Evolutionary conservation across 352 stramenopile species (phyloP).

Genomic region (Phytopythium sindhum): DNA sequence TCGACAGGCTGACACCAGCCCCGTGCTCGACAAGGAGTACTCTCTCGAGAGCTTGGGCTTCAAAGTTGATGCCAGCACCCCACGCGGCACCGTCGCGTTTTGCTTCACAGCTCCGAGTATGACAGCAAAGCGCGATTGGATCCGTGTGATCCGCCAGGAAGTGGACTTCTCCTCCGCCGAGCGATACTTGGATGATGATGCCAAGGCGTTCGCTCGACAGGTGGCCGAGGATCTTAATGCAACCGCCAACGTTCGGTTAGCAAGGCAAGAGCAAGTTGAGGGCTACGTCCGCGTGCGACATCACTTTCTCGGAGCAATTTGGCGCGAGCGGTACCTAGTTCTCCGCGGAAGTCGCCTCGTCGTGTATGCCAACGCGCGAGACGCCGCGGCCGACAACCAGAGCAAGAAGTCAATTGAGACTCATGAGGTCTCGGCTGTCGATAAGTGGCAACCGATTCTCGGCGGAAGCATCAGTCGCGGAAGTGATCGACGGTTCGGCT

Average conservation of each 20-base stretch:
- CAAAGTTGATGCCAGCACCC: constrained; percentile 27
- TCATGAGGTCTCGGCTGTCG: constrained; percentile 44
- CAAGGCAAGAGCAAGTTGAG: constrained; percentile 9
- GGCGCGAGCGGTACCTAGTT: constrained; percentile 44
- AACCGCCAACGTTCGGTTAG: background rate
- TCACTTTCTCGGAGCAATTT: constrained; percentile 47
- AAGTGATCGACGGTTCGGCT: constrained; percentile 21
- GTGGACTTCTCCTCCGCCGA: constrained; percentile 59
- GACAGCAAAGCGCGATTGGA: constrained; percentile 41
- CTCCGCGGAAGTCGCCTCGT: constrained; percentile 31
- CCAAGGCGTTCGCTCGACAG: constrained; percentile 47
- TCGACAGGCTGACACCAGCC: background rate
- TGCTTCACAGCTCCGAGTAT: constrained; percentile 41
- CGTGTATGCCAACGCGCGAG: constrained; percentile 30
- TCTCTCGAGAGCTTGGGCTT: constrained; percentile 29
- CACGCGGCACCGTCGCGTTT: constrained; percentile 9
- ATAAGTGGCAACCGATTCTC: constrained; percentile 52
- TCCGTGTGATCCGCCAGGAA: constrained; percentile 53
- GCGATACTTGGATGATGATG: constrained; percentile 51
- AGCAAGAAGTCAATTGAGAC: constrained; percentile 28
- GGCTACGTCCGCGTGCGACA: constrained; percentile 44
- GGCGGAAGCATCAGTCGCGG: constrained; percentile 14
- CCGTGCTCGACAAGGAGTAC: constrained; percentile 16
- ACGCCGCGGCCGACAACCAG: constrained; percentile 22
- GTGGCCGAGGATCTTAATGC: constrained; percentile 36